These are phyloP conservation scores for Phaeophleospora eucalypticola DNA, from an alignment of 2,329 filamentous ascomycete species.

Conservation along the genomic window DNA sequence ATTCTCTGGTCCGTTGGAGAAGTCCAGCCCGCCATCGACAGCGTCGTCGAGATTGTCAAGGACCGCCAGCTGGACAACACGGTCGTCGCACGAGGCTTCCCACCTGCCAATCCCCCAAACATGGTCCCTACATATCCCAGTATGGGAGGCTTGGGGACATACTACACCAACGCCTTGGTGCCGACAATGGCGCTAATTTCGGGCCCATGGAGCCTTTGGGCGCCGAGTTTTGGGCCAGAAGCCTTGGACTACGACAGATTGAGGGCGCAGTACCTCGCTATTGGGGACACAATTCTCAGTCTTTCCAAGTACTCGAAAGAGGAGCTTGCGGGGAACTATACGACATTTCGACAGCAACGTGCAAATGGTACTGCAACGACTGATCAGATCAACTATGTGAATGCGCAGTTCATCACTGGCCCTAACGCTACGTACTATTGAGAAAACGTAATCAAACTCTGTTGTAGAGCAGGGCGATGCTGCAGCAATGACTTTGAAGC, in stretches of 20 bases:
- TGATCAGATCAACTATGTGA: background rate
- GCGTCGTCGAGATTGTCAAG: conserved; percentile 1
- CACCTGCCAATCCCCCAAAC: background rate
- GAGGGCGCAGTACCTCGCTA: conserved; percentile 4
- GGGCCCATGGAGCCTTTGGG: conserved; percentile 8
- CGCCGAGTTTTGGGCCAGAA: conserved; percentile 5
- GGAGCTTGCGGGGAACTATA: conserved; percentile 2
- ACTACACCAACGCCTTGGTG: conserved; percentile 3
- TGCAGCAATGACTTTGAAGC: no score
- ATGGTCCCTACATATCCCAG: conserved; percentile 4
- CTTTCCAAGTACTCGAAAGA: conserved; percentile 3
- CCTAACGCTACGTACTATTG: background rate
- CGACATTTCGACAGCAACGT: background rate
- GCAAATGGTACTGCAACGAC: background rate
- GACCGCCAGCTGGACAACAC: background rate
- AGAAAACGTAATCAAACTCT: background rate
- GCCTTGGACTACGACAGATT: conserved; percentile 7
- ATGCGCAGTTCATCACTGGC: background rate
- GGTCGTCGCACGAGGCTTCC: background rate
- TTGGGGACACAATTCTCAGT: conserved; percentile 2
- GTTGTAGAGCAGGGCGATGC: no score
- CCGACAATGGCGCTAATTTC: conserved; percentile 7
- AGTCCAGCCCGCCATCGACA: conserved; percentile 4
- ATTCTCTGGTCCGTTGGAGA: conserved; percentile 7
- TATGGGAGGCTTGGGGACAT: conserved; percentile 6